Conservation (phyloP, 2,329 filamentous ascomycete species). For the Penicillium sp. region DNA sequence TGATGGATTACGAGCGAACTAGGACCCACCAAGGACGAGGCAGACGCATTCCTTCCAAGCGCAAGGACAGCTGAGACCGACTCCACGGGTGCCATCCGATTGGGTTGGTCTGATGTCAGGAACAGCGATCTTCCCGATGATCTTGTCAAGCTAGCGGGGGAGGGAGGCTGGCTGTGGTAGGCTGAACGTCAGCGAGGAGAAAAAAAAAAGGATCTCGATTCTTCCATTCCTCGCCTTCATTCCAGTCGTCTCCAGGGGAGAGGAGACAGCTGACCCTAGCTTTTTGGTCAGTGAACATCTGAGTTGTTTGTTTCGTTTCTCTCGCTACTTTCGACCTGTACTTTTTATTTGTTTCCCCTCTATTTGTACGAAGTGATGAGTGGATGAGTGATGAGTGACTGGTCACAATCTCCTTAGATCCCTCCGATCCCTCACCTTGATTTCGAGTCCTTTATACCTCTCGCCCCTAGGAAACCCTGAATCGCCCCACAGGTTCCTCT, state of each 20-base stretch:
- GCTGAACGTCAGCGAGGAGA: neutral
- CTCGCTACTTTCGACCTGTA: neutral
- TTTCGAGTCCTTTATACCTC: neutral
- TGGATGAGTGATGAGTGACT: too few species aligned
- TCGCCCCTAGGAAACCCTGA: constrained; percentile 10
- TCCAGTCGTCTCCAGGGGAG: constrained; percentile 6
- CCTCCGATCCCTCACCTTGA: constrained; percentile 9
- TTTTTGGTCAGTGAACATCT: too few species aligned
- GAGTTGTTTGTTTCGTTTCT: neutral
- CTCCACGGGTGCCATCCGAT: constrained; percentile 22
- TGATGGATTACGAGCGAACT: too few species aligned
- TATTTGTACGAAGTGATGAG: too few species aligned
- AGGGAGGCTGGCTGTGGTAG: neutral
- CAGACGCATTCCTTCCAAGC: neutral
- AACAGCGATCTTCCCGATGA: constrained; percentile 12
- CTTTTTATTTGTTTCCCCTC: neutral
- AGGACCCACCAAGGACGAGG: neutral
- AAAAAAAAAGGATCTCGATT: neutral
- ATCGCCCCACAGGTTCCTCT: constrained; percentile 21
- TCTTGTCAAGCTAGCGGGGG: neutral
- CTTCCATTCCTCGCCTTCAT: constrained; percentile 20
- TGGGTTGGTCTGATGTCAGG: constrained; percentile 21
- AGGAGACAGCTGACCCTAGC: neutral
- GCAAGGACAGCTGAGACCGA: constrained; percentile 21
- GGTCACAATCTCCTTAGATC: neutral